Percentiles rank a stretch among this genome's conserved stretches.
Conservation (phyloP, 208 protist species). For the Leishmania arabica region DNA sequence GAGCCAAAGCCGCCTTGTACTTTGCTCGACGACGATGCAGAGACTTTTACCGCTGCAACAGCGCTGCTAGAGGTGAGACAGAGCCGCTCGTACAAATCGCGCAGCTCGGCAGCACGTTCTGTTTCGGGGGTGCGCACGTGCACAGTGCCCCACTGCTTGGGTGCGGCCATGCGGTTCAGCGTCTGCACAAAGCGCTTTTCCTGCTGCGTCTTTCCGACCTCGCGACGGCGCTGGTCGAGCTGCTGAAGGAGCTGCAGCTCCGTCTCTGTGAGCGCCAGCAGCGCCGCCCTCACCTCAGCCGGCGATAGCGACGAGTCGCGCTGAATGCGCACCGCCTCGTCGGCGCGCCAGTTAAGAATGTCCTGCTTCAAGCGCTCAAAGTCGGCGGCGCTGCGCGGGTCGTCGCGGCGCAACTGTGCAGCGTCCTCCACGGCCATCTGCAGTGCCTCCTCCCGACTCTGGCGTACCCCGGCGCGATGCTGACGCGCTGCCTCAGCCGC, state of each 20-base stretch:
- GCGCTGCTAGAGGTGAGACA: slow-evolving; percentile 25
- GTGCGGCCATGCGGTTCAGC: slow-evolving; percentile 76
- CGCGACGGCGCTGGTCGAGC: slow-evolving; percentile 91
- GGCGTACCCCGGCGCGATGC: slow-evolving; percentile 48
- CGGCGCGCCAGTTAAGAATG: slow-evolving; percentile 87
- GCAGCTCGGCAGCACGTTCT: slow-evolving; percentile 93
- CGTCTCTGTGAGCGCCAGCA: slow-evolving; percentile 92
- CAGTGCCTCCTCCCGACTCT: slow-evolving; percentile 66
- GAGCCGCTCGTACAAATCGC: slow-evolving; percentile 90
- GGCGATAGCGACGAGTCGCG: slow-evolving; percentile 43
- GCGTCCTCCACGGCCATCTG: slow-evolving; percentile 63
- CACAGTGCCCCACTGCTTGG: slow-evolving; percentile 84
- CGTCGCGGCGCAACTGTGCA: slow-evolving; percentile 88
- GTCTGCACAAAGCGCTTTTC: slow-evolving; percentile 64
- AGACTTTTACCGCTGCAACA: neutral
- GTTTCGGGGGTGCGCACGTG: slow-evolving; percentile 91
- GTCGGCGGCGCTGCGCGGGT: slow-evolving; percentile 91
- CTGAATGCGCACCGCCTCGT: slow-evolving; percentile 83
- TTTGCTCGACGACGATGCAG: neutral
- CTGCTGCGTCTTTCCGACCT: slow-evolving; percentile 63
- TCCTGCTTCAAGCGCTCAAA: slow-evolving; percentile 94
- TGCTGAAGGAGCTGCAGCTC: slow-evolving; percentile 96
- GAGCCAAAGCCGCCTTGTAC: neutral
- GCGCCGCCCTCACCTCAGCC: slow-evolving; percentile 58
- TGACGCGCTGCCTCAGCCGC: slow-evolving; percentile 60